Conservation (phyloP, 2,329 filamentous ascomycete species). For the Incumbomyces delicatus region DNA sequence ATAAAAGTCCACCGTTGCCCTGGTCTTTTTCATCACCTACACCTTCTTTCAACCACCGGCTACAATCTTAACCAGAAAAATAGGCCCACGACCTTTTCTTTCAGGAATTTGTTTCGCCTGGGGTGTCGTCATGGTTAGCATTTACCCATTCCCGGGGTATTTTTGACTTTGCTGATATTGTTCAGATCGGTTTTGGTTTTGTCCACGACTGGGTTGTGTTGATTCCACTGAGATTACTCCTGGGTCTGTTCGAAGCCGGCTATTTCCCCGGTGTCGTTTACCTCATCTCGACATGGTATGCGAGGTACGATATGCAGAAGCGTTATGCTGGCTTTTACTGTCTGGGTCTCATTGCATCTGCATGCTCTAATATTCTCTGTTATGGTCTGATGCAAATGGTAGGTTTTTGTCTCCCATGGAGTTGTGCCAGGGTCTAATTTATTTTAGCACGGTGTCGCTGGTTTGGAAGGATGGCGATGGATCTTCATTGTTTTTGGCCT, state of each 20-base stretch:
- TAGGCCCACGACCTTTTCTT: conserved; percentile 41
- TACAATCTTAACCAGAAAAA: conserved; percentile 54
- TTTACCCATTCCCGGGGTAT: too few species aligned
- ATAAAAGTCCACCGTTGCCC: conserved; percentile 49
- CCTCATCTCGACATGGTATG: conserved; percentile 14
- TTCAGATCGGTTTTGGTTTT: conserved; percentile 22
- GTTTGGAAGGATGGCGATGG: conserved; percentile 22
- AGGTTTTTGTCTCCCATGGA: too few species aligned
- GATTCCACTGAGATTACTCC: conserved; percentile 28
- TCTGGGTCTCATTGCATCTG: conserved; percentile 8
- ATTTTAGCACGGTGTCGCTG: conserved; percentile 7
- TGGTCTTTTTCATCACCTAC: conserved; percentile 67
- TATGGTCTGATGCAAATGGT: conserved; percentile 11
- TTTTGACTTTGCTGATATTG: too few species aligned
- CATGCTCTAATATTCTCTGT: conserved; percentile 11
- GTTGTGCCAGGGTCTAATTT: too few species aligned
- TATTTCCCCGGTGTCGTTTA: conserved; percentile 15
- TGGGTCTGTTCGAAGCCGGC: conserved; percentile 51
- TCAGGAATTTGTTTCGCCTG: conserved; percentile 26
- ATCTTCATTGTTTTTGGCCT: conserved; percentile 20
- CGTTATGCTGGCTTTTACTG: conserved; percentile 12
- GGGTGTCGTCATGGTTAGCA: conserved; percentile 40
- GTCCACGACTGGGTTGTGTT: conserved; percentile 20
- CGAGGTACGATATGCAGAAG: conserved; percentile 14
- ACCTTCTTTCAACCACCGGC: conserved; percentile 61